Percentiles rank a stretch among this genome's conserved stretches.
phyloP scores from a whole-genome alignment of 257 asterid genomes.

The Ajuga chamaepitys region DNA sequence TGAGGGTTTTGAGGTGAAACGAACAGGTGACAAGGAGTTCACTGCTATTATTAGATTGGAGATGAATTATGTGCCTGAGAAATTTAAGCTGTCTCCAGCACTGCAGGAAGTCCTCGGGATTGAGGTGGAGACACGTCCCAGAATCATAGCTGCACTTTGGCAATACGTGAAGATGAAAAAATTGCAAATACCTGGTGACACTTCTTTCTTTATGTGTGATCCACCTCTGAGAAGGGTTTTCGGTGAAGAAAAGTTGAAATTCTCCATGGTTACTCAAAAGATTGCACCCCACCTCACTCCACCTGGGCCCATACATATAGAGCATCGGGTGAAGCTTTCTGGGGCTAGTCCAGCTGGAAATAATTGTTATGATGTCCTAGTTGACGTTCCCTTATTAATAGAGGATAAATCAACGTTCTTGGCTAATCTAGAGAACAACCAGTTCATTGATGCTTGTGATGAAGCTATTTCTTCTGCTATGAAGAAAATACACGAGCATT shows the following conservation, averaged over 20 bases:
- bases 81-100: conserved; percentile 65
- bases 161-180: conserved; percentile 60
- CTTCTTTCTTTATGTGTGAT: conserved; percentile 70
- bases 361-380: conserved; percentile 74
- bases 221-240: conserved; percentile 63
- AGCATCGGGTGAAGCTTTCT: conserved; percentile 79
- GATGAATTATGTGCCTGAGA: conserved; percentile 70
- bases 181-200: conserved; percentile 61
- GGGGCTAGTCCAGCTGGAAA: conserved; percentile 65
- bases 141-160: conserved; percentile 73
- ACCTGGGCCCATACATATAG: conserved; percentile 83
- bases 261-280: conserved; percentile 62
- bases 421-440: conserved; percentile 19
- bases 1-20: conserved; percentile 87
- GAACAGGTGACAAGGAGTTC: conserved; percentile 88
- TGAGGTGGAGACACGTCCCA: conserved; percentile 74
- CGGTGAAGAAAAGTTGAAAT: conserved; percentile 87
- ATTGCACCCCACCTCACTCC: conserved; percentile 54
- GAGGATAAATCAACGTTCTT: conserved; percentile 54
- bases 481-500: conserved; percentile 49
- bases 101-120: conserved; percentile 78
- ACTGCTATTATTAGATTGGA: conserved; percentile 77
- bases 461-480: conserved; percentile 58
- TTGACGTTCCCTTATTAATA: conserved; percentile 55
- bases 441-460: conserved; percentile 58